Percentiles rank a stretch among this genome's conserved stretches.
Conservation (phyloP, 2,329 filamentous ascomycete species). For the Clarireedia paspali region DNA sequence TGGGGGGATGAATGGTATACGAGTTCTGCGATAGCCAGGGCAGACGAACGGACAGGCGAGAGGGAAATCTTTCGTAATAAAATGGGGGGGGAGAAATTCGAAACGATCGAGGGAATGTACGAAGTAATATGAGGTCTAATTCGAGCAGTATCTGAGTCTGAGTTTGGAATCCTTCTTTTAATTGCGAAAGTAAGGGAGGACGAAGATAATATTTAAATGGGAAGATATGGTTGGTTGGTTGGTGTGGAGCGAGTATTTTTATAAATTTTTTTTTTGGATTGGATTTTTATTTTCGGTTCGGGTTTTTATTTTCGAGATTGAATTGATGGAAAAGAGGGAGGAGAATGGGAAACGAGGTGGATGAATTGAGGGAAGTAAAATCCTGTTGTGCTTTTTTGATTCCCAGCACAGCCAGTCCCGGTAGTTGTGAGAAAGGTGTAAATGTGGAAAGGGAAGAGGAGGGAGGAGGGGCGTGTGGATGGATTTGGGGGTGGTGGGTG, state of each 20-base stretch:
- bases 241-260: not conserved
- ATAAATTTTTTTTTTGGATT: not conserved
- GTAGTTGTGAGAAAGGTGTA: no score
- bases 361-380: no score
- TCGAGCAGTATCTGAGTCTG: not conserved
- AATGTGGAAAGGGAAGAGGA: no score
- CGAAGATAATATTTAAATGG: not conserved
- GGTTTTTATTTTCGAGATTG: not conserved
- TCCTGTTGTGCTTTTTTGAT: no score
- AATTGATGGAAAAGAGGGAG: no score
- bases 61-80: not conserved
- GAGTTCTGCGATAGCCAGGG: not conserved
- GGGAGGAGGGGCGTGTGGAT: no score
- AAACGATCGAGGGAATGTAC: not conserved
- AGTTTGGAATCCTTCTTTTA: slow-evolving; percentile 4
- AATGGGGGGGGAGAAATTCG: not conserved
- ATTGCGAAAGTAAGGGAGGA: slow-evolving; percentile 7
- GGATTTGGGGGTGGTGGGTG: no score
- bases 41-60: not conserved
- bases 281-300: not conserved
- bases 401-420: no score
- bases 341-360: no score
- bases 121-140: not conserved
- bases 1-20: not conserved
- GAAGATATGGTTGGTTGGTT: slow-evolving; percentile 6